Conservation (phyloP, 1,284 basidiomycete genomes). For the Ustilago trichophora region DNA sequence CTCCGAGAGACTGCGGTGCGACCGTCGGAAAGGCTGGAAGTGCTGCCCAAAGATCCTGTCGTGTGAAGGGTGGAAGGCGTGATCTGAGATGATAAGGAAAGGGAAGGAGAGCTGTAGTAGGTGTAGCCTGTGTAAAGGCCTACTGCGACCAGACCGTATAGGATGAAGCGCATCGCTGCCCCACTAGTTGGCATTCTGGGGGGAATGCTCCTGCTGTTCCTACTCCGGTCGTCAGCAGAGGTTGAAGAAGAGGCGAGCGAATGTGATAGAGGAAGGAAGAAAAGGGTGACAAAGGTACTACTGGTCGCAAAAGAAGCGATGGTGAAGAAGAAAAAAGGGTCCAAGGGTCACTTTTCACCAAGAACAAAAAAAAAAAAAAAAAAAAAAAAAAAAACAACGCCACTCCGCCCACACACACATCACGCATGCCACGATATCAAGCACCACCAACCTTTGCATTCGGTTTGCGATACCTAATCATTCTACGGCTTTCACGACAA, state of each 20-base stretch:
- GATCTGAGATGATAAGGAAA: background rate
- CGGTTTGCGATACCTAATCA: no score
- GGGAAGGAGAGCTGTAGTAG: slow-evolving; percentile 5
- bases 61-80: background rate
- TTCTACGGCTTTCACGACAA: background rate
- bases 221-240: no score
- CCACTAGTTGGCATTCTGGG: slow-evolving; percentile 3
- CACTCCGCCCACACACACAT: no score
- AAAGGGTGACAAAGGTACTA: no score
- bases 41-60: slow-evolving; percentile 1
- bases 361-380: no score
- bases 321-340: background rate
- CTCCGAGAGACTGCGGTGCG: slow-evolving; percentile 26
- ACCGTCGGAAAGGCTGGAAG: slow-evolving; percentile 3
- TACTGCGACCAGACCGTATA: slow-evolving; percentile 17
- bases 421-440: no score
- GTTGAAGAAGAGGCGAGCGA: no score
- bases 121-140: slow-evolving; percentile 18
- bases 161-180: slow-evolving; percentile 14
- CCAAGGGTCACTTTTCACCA: no score
- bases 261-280: no score
- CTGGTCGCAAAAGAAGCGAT: background rate
- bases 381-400: no score
- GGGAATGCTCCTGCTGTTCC: no score
- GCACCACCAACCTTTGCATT: no score